A percentile compares a stretch with the other conserved stretches of the same genome.
Evolutionary conservation across 2,329 filamentous ascomycete species (phyloP).

Genomic region (Colletotrichum abscissum): DNA sequence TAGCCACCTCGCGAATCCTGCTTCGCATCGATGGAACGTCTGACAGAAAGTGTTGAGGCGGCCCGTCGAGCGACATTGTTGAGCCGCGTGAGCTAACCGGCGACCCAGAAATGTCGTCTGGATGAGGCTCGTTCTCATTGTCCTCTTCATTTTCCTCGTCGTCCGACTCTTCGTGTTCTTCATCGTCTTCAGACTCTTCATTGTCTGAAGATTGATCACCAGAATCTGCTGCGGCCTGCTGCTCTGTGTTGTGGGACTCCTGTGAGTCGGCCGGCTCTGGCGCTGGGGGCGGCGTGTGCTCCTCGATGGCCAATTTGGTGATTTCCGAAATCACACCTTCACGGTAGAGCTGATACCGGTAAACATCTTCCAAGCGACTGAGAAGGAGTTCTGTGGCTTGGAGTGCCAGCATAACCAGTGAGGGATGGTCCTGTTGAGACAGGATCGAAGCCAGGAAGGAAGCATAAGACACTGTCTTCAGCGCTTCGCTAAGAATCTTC

Average conservation of each 20-base stretch:
- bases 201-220: constrained; percentile 52
- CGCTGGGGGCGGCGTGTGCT: constrained; percentile 46
- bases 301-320: constrained; percentile 75
- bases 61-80: constrained; percentile 71
- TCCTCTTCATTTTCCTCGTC: constrained; percentile 67
- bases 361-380: constrained; percentile 85
- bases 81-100: constrained; percentile 74
- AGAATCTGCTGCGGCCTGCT: constrained; percentile 24
- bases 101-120: constrained; percentile 74
- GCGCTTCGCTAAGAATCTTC: constrained; percentile 83
- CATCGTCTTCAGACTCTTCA: constrained; percentile 61
- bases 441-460: constrained; percentile 96
- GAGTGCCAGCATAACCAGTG: constrained; percentile 85
- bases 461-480: constrained; percentile 91
- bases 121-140: constrained; percentile 48
- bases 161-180: constrained; percentile 60
- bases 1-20: constrained; percentile 80
- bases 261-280: constrained; percentile 41
- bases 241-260: constrained; percentile 14
- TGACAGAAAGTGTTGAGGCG: constrained; percentile 59
- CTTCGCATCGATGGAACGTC: constrained; percentile 72
- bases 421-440: constrained; percentile 92
- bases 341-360: constrained; percentile 95
- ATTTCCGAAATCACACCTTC: constrained; percentile 97
- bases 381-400: constrained; percentile 91